Percentiles rank a stretch among this genome's conserved stretches.
Conservation (phyloP, 352 stramenopile genomes). For the Globisporangium mamillatum region DNA sequence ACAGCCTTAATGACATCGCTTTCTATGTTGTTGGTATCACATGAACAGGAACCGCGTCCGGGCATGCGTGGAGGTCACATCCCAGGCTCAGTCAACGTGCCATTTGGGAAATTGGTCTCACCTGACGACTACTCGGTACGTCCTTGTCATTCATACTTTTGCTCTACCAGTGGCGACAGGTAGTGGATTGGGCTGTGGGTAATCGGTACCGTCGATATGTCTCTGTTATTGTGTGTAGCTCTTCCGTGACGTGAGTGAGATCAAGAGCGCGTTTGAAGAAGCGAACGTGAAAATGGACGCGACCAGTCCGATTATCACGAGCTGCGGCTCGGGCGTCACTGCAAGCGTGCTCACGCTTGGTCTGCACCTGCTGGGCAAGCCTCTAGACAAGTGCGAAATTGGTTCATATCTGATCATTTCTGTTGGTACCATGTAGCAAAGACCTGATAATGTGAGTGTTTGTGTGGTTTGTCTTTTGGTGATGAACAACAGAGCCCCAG, state of each 20-base stretch:
- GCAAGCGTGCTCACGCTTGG: constrained; percentile 63
- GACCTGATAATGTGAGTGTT: neutral
- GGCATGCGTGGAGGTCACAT: constrained; percentile 92
- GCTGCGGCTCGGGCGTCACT: constrained; percentile 74
- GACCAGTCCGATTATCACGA: constrained; percentile 67
- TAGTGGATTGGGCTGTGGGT: neutral
- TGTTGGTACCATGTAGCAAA: constrained; percentile 1
- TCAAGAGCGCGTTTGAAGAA: constrained; percentile 75
- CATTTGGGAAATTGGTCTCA: constrained; percentile 85
- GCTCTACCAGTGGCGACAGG: constrained; percentile 22
- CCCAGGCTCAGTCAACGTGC: constrained; percentile 88
- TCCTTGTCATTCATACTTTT: constrained; percentile 22
- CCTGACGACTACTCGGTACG: constrained; percentile 81
- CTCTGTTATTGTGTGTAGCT: constrained; percentile 25
- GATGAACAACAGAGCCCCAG: constrained; percentile 36
- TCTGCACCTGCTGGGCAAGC: constrained; percentile 61
- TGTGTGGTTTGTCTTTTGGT: neutral
- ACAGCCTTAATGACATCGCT: neutral
- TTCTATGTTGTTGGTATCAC: neutral
- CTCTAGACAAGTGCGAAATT: constrained; percentile 57
- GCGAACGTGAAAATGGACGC: constrained; percentile 57
- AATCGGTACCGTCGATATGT: constrained; percentile 19
- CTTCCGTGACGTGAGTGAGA: constrained; percentile 75
- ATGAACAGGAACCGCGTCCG: constrained; percentile 81
- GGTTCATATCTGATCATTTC: neutral